These are phyloP conservation scores for Moniliophthora roreri DNA, from an alignment of 1,284 basidiomycete species.

Conservation along the genomic window DNA sequence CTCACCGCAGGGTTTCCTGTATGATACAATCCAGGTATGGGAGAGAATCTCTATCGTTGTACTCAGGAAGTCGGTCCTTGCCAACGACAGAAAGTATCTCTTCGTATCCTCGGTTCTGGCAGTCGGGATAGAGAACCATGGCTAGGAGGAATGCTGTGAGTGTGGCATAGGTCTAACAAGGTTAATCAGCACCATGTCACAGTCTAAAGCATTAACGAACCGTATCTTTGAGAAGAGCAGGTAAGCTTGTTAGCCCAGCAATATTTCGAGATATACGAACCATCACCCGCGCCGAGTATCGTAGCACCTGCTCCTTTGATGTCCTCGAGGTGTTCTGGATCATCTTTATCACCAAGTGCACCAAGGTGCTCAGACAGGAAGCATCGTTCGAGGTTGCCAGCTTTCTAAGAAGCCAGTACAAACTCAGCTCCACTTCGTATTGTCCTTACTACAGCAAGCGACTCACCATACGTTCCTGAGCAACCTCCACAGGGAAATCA, in stretches of 20 bases:
- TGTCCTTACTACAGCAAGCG: too few species aligned
- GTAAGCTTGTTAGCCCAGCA: too few species aligned
- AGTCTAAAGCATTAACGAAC: not conserved
- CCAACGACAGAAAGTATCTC: conserved; percentile 9
- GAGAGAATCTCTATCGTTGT: conserved; percentile 2
- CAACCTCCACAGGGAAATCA: conserved; percentile 11
- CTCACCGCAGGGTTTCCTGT: conserved; percentile 8
- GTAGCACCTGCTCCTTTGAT: conserved; percentile 4
- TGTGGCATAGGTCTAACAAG: conserved; percentile 7
- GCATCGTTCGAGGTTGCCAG: not conserved
- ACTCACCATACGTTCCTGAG: conserved; percentile 18
- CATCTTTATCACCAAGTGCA: not conserved
- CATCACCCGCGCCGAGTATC: conserved; percentile 3
- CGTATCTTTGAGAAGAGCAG: not conserved
- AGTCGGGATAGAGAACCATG: conserved; percentile 11
- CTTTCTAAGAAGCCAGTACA: conserved; percentile 11
- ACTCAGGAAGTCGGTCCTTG: conserved; percentile 2
- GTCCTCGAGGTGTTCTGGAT: conserved; percentile 3
- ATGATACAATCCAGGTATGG: conserved; percentile 11
- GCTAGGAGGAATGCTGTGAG: conserved; percentile 2
- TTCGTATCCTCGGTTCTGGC: conserved; percentile 6
- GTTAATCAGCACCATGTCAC: not conserved
- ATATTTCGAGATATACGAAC: not conserved
- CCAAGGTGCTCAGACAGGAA: not conserved
- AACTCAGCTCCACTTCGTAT: too few species aligned